Percentiles rank a stretch among this genome's conserved stretches.
Conservation (phyloP, 1,284 basidiomycete species). For the Puccinia hordei region DNA sequence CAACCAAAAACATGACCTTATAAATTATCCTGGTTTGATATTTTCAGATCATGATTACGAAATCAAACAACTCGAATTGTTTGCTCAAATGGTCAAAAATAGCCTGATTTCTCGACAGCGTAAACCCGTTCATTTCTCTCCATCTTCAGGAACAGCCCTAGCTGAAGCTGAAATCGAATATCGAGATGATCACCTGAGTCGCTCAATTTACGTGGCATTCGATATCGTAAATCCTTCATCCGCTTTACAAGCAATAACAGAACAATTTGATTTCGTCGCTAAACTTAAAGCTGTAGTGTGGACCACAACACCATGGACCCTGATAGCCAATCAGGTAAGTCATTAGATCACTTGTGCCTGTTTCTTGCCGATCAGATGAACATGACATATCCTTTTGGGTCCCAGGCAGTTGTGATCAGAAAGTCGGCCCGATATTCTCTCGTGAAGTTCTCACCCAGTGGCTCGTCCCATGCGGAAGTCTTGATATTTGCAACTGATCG, state of each 20-base stretch:
- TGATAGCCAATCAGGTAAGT: constrained; percentile 87
- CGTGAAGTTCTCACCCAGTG: constrained; percentile 17
- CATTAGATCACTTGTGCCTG: background rate
- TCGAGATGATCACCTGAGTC: constrained; percentile 81
- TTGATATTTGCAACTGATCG: constrained; percentile 48
- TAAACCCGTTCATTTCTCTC: constrained; percentile 92
- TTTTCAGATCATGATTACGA: constrained; percentile 78
- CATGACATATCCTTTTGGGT: background rate
- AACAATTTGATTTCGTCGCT: background rate
- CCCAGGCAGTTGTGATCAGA: constrained; percentile 40
- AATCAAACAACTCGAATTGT: constrained; percentile 81
- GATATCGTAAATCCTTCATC: constrained; percentile 61
- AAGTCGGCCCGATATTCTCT: constrained; percentile 31
- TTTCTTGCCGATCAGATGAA: background rate
- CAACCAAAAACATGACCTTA: background rate
- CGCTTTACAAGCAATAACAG: constrained; percentile 59
- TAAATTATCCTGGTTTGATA: constrained; percentile 12
- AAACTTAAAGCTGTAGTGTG: constrained; percentile 73
- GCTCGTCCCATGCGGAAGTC: constrained; percentile 8
- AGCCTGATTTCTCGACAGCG: constrained; percentile 82
- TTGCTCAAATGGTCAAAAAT: constrained; percentile 83
- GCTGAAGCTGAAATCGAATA: constrained; percentile 95
- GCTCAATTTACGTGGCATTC: constrained; percentile 84
- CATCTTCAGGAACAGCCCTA: constrained; percentile 87
- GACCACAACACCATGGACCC: constrained; percentile 98